These are phyloP conservation scores for Marchantia polymorpha DNA, from an alignment of 225 moss, liverwort and hornwort species.

Conservation along the genomic window DNA sequence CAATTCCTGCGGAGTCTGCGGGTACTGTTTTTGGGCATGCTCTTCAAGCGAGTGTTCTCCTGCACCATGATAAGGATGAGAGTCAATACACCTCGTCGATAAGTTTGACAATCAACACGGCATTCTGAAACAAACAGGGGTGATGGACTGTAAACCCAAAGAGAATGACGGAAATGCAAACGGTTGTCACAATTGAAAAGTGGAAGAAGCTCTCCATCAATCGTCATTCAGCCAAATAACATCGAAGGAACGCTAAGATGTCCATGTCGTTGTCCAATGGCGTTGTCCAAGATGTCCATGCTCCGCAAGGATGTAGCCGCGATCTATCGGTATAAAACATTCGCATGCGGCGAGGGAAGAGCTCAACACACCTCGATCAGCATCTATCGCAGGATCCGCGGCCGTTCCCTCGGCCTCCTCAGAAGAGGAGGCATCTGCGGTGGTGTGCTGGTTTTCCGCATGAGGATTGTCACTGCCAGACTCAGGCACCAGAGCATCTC, in stretches of 20 bases:
- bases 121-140: too few species aligned
- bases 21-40: slow-evolving; percentile 19
- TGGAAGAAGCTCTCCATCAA: neutral
- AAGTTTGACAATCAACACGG: neutral
- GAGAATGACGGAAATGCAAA: neutral
- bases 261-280: too few species aligned
- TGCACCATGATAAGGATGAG: slow-evolving; percentile 1
- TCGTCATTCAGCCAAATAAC: neutral
- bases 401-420: slow-evolving; percentile 7
- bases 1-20: slow-evolving; percentile 31
- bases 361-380: slow-evolving; percentile 23
- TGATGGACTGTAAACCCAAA: too few species aligned
- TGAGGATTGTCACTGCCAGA: slow-evolving; percentile 3
- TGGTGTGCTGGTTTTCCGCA: slow-evolving; percentile 12
- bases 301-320: neutral
- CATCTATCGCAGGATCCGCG: slow-evolving; percentile 13
- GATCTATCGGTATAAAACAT: neutral
- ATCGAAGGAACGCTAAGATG: too few species aligned
- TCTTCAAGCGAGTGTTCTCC: slow-evolving; percentile 25
- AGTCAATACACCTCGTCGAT: neutral
- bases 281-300: neutral
- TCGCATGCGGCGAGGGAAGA: neutral
- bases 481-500: slow-evolving; percentile 10
- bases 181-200: neutral
- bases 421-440: slow-evolving; percentile 7